phyloP scores from a whole-genome alignment of 164 flowering plant genomes.

The Nelumbo lutea region DNA sequence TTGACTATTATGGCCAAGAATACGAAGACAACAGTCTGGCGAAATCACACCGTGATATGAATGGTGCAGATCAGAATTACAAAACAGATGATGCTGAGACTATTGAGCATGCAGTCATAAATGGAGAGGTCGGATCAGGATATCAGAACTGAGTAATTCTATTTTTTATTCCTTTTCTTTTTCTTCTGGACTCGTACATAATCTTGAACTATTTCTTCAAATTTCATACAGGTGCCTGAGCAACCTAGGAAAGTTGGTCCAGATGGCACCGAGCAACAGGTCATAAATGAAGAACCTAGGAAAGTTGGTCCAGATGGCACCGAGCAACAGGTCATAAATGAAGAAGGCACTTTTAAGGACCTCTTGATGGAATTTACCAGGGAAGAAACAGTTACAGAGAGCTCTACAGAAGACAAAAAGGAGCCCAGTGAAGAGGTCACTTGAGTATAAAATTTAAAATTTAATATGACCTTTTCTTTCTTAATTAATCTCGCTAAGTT shows the following conservation, averaged over 20 bases:
- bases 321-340: slow-evolving; percentile 1
- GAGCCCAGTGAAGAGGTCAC: background rate
- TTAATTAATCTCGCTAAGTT: background rate
- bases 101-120: background rate
- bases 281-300: background rate
- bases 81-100: background rate
- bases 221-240: background rate
- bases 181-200: background rate
- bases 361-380: background rate
- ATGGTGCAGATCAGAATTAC: background rate
- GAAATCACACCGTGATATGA: slow-evolving; percentile 1
- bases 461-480: background rate
- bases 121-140: slow-evolving; percentile 9
- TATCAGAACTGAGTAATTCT: background rate
- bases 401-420: slow-evolving; percentile 7
- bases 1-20: slow-evolving; percentile 1
- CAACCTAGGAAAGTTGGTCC: background rate
- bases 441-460: background rate
- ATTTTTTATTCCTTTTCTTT: background rate
- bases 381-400: slow-evolving; percentile 6
- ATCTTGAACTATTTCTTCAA: background rate
- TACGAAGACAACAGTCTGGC: slow-evolving; percentile 4
- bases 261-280: background rate
- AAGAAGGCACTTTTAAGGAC: background rate
- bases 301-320: background rate